Conservation (phyloP, 2,329 filamentous ascomycete species). For the Huntiella moniliformis region DNA sequence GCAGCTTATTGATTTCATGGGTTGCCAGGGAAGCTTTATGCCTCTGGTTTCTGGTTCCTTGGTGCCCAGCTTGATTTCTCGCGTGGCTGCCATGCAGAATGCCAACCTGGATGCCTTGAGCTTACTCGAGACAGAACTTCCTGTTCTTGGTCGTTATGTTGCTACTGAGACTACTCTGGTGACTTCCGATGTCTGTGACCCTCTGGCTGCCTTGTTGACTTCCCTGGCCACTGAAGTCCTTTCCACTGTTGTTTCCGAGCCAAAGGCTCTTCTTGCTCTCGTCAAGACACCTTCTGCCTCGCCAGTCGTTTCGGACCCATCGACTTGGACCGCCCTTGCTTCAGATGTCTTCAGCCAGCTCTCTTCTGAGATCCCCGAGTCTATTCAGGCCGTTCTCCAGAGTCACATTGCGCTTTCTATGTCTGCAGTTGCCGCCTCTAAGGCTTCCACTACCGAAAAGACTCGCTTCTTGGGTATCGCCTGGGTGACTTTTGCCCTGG, state of each 20-base stretch:
- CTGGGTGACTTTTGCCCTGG: conserved; percentile 60
- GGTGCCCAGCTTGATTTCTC: conserved; percentile 31
- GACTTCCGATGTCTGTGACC: conserved; percentile 30
- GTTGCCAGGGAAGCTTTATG: conserved; percentile 19
- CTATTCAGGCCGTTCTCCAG: conserved; percentile 17
- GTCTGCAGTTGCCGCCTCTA: conserved; percentile 24
- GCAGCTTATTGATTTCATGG: conserved; percentile 29
- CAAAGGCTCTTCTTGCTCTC: neutral
- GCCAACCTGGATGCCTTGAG: conserved; percentile 41
- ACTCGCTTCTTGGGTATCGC: conserved; percentile 30
- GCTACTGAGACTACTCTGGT: conserved; percentile 26
- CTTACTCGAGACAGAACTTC: conserved; percentile 46
- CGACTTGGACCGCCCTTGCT: neutral
- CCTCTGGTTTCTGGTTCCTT: conserved; percentile 25
- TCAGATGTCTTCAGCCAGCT: neutral
- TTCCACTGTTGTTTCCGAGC: neutral
- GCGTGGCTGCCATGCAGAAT: conserved; percentile 30
- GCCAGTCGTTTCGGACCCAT: neutral
- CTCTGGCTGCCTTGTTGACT: conserved; percentile 31
- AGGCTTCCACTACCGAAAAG: conserved; percentile 15
- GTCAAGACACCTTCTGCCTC: neutral
- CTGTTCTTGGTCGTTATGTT: conserved; percentile 37
- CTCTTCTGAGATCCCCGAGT: conserved; percentile 3
- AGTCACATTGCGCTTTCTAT: conserved; percentile 28
- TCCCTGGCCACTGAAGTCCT: conserved; percentile 16